These are phyloP conservation scores for Yarrowia bubula DNA, from an alignment of 805 yeast species.

Conservation along the genomic window DNA sequence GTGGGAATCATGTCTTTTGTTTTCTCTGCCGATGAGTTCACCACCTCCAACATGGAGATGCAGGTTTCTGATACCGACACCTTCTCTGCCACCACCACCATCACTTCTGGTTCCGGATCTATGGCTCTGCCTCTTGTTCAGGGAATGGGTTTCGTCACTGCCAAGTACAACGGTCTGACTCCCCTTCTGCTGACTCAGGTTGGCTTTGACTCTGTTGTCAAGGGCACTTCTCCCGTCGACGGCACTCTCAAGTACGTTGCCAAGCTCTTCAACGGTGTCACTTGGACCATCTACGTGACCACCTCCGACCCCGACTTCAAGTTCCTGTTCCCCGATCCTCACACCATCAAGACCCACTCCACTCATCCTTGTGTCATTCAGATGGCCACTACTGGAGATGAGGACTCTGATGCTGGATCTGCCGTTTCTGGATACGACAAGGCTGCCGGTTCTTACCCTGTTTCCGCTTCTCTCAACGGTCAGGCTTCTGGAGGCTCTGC, in stretches of 20 bases:
- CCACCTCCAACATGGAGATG: constrained; percentile 29
- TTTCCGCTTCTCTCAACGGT: constrained; percentile 50
- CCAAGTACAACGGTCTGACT: constrained; percentile 48
- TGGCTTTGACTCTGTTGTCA: constrained; percentile 46
- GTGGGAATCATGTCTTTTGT: constrained; percentile 47
- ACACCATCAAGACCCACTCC: constrained; percentile 42
- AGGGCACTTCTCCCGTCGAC: constrained; percentile 37
- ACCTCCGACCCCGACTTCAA: constrained; percentile 32
- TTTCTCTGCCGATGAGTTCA: constrained; percentile 42
- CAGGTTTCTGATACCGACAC: constrained; percentile 46
- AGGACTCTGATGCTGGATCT: constrained; percentile 39
- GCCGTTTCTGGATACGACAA: constrained; percentile 51
- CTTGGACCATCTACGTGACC: constrained; percentile 55
- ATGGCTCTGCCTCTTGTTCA: constrained; percentile 64
- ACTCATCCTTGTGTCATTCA: constrained; percentile 49
- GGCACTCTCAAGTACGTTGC: constrained; percentile 45
- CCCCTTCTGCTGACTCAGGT: constrained; percentile 48
- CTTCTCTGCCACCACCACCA: constrained; percentile 51
- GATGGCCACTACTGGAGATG: constrained; percentile 45
- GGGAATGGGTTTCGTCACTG: constrained; percentile 82
- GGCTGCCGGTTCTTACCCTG: constrained; percentile 68
- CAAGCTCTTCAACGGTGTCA: constrained; percentile 43
- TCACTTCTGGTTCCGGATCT: constrained; percentile 38
- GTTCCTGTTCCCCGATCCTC: constrained; percentile 41
- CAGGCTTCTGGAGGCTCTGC: constrained; percentile 49